phyloP scores from a whole-genome alignment of 1,284 basidiomycete species.

The Lignosus rhinocerotis region DNA sequence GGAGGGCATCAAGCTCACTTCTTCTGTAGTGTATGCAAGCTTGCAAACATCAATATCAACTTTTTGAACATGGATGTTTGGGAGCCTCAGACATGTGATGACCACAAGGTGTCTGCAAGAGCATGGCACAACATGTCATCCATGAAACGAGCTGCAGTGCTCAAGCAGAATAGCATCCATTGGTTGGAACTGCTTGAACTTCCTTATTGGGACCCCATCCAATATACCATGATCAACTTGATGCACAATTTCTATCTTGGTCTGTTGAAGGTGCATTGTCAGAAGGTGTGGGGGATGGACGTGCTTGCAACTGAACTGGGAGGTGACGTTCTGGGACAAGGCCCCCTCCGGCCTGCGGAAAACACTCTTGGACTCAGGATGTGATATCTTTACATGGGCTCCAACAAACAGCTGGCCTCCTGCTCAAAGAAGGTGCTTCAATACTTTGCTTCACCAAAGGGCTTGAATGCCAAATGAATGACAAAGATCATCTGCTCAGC shows the following conservation, averaged over 20 bases:
- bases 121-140: constrained; percentile 12
- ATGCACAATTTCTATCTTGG: constrained; percentile 39
- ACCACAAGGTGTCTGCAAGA: background rate
- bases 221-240: constrained; percentile 34
- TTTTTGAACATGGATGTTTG: background rate
- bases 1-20: constrained; percentile 26
- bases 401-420: background rate
- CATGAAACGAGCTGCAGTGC: background rate
- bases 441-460: constrained; percentile 5
- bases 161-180: constrained; percentile 15
- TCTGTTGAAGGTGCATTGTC: constrained; percentile 26
- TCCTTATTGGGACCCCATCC: constrained; percentile 38
- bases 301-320: constrained; percentile 10
- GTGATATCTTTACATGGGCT: background rate
- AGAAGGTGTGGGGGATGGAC: constrained; percentile 32
- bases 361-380: background rate
- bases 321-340: constrained; percentile 13
- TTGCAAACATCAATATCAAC: background rate
- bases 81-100: background rate
- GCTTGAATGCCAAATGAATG: background rate
- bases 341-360: background rate
- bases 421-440: background rate
- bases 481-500: background rate
- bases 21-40: constrained; percentile 14
- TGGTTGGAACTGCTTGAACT: constrained; percentile 31